phyloP scores from a whole-genome alignment of 2,329 filamentous ascomycete species.

The Aureobasidium sp. region DNA sequence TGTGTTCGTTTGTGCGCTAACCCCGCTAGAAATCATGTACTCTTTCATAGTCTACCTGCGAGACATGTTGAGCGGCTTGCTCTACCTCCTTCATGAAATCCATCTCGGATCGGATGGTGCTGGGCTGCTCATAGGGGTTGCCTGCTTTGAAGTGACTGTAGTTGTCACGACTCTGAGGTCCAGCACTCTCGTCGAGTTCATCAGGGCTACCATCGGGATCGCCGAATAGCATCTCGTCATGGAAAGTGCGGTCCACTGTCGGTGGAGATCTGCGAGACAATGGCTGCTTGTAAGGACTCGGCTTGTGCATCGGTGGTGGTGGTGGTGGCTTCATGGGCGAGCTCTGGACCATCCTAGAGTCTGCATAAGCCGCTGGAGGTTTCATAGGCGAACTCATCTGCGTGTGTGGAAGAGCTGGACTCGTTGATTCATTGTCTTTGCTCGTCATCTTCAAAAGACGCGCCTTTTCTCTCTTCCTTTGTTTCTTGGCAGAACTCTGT shows the following conservation, averaged over 20 bases:
- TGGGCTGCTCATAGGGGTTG: background rate
- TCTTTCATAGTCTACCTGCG: background rate
- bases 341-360: slow-evolving; percentile 9
- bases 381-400: slow-evolving; percentile 1
- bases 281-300: background rate
- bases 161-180: background rate
- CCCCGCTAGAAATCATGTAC: background rate
- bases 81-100: background rate
- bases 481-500: slow-evolving; percentile 40
- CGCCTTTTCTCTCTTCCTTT: slow-evolving; percentile 25
- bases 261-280: background rate
- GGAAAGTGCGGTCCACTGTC: background rate
- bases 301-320: background rate
- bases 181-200: background rate
- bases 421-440: background rate
- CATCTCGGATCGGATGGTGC: background rate
- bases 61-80: background rate
- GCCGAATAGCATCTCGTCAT: slow-evolving; percentile 15
- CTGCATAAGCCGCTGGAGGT: background rate
- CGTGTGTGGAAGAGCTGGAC: background rate
- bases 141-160: background rate
- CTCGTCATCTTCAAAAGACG: background rate
- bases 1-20: too few relatives aligned
- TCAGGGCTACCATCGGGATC: background rate
- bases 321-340: background rate